phyloP scores from a whole-genome alignment of 306 rosid species.

The Trifolium subterraneum region DNA sequence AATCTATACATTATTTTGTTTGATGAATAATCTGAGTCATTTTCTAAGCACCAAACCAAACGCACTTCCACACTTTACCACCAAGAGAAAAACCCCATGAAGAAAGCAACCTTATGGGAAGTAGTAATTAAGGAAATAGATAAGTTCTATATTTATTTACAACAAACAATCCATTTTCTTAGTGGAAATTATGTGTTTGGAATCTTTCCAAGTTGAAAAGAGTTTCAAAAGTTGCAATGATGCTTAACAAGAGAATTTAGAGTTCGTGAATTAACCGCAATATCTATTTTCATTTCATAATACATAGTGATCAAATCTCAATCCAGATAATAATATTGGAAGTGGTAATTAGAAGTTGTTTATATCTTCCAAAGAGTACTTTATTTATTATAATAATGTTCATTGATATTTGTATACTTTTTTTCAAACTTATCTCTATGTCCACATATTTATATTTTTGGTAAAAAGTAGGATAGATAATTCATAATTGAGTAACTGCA shows the following conservation, averaged over 20 bases:
- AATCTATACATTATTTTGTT: conserved; percentile 28
- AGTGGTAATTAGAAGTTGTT: background rate
- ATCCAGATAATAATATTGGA: background rate
- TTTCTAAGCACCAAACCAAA: conserved; percentile 34
- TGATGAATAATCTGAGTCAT: conserved; percentile 36
- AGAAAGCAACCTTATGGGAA: conserved; percentile 17
- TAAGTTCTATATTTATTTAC: conserved; percentile 25
- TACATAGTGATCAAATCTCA: conserved; percentile 32
- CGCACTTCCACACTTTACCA: conserved; percentile 38
- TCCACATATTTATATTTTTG: background rate
- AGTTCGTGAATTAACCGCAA: conserved; percentile 16
- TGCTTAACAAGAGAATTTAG: conserved; percentile 36
- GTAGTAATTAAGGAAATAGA: conserved; percentile 1
- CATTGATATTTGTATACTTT: background rate
- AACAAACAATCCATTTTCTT: conserved; percentile 31
- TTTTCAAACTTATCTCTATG: background rate
- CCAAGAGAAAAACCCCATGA: conserved; percentile 29
- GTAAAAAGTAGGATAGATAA: background rate
- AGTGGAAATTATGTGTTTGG: conserved; percentile 42
- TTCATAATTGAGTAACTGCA: background rate
- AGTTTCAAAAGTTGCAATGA: conserved; percentile 52
- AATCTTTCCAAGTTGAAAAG: conserved; percentile 38
- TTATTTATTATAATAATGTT: background rate
- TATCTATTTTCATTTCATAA: conserved; percentile 27
- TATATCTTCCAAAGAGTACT: background rate